Base-by-base conservation (phyloP, 495 filamentous ascomycete species). In the Poronia punctata region DNA sequence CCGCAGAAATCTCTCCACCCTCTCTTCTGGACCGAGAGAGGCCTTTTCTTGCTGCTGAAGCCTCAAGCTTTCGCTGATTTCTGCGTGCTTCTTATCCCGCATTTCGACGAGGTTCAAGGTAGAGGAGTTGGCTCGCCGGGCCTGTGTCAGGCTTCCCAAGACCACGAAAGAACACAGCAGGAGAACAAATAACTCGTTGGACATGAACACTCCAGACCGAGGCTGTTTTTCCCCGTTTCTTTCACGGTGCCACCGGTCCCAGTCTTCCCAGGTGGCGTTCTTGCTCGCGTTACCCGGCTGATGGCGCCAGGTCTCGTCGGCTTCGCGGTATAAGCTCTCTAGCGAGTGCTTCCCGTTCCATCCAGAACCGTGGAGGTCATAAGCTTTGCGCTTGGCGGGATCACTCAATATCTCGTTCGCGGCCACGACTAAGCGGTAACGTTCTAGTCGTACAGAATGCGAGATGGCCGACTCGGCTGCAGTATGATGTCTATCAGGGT, bases 211-310 rank as follows among this genome's bases (percentile, higher is more conserved):
- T n/a, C 82, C 73, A 33, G 75, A 60, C 32, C 81, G 76, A 19
- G 56, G 46, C 34, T 58, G 54, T 27, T 57, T 60, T 34, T 50
- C 43, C 28, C 71, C 68, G 27, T 68, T 59, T 20, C 55, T 56
- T 23, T 77, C 67, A 16, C 76, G 66, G 50, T 86, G 76, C 83
- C 85, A 98, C 27, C 71, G 72, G 64, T 98, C 89, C 92, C 93
- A 98, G 57, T 98, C 93, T 55, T 98, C 92, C 92, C 92, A 98
- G 0, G 90, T 98, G 9, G 87, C 93, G 54, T 96, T 96, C 43
- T 70, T 67, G 53, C 76, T 79, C 16, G 90, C 79, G 14, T 74
- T 78, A 1, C 68, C 64, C 0, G 67, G 63, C 12, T 64, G 45
- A 8, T 67, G 61, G 3, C 67, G 56, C 60, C 75, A 78, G 8